A percentile compares a stretch with the other conserved stretches of the same genome.
Conservation (phyloP, 805 yeast species). For the Candida sphagnicola region DNA sequence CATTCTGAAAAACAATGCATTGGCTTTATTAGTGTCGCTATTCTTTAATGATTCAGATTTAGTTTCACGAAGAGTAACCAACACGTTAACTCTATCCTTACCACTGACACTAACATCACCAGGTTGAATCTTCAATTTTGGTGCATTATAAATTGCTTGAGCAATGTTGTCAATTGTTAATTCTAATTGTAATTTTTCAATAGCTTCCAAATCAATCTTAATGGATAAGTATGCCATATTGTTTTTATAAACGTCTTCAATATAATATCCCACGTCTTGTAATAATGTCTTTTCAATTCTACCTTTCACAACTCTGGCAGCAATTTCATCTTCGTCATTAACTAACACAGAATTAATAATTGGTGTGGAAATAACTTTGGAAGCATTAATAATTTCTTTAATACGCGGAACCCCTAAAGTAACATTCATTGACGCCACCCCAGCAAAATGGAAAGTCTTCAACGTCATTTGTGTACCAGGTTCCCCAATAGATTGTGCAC, state of each 20-base stretch:
- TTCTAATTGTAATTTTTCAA: conserved; percentile 87
- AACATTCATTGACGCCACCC: conserved; percentile 98
- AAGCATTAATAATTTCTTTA: conserved; percentile 96
- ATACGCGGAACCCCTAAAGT: conserved; percentile 99
- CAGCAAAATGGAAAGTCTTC: conserved; percentile 95
- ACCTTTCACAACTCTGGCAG: conserved; percentile 98
- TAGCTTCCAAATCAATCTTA: conserved; percentile 76
- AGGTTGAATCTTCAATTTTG: conserved; percentile 78
- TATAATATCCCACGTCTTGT: conserved; percentile 80
- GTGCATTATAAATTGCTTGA: conserved; percentile 73
- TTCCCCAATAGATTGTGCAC: conserved; percentile 98
- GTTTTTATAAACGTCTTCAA: conserved; percentile 91
- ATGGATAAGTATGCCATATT: conserved; percentile 74
- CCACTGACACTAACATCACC: conserved; percentile 69
- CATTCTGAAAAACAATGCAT: conserved; percentile 77
- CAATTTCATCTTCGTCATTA: conserved; percentile 91
- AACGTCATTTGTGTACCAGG: conserved; percentile 99
- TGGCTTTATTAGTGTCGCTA: conserved; percentile 24
- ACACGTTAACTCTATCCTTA: conserved; percentile 61
- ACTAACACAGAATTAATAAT: conserved; percentile 92
- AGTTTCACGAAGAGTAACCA: conserved; percentile 43
- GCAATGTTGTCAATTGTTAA: conserved; percentile 83
- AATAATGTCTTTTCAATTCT: conserved; percentile 89
- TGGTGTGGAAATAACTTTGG: conserved; percentile 92
- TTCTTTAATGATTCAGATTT: conserved; percentile 38